A percentile compares a stretch with the other conserved stretches of the same genome.
Evolutionary conservation across 768 basidiomycete species (phyloP).

Genomic region (Amanita polypyramis): DNA sequence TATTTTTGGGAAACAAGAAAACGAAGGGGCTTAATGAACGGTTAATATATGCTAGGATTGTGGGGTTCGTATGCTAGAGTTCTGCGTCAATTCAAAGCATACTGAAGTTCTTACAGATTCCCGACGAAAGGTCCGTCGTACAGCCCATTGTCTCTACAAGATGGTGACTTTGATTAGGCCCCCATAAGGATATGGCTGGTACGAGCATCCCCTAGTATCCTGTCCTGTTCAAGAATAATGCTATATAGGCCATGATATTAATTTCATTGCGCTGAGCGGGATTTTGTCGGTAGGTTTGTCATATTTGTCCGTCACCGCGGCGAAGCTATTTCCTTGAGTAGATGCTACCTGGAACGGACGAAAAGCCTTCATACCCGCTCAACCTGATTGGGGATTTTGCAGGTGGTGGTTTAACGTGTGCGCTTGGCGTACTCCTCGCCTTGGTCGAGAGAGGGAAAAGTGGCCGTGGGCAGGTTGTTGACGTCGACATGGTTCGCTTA

Average conservation of each 20-base stretch:
- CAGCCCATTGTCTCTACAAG: neutral
- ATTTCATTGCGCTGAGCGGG: conserved; percentile 75
- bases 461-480: conserved; percentile 64
- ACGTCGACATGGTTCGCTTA: conserved; percentile 58
- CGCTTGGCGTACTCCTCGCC: conserved; percentile 63
- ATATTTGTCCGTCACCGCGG: conserved; percentile 33
- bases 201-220: conserved; percentile 10
- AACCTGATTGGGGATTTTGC: conserved; percentile 80
- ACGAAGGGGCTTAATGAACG: conserved; percentile 45
- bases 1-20: conserved; percentile 44
- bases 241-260: conserved; percentile 65
- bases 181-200: conserved; percentile 73
- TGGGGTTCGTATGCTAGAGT: conserved; percentile 39
- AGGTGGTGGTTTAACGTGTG: conserved; percentile 68
- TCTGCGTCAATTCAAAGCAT: neutral
- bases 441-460: conserved; percentile 55
- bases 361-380: conserved; percentile 61
- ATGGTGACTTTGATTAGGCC: conserved; percentile 31
- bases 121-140: conserved; percentile 39
- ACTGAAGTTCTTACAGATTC: conserved; percentile 29
- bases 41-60: conserved; percentile 66
- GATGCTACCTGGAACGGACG: conserved; percentile 57
- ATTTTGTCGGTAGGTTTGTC: neutral
- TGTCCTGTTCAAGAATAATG: neutral
- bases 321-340: conserved; percentile 14